Conservation (phyloP, 768 basidiomycete genomes). For the Trametes villosa region DNA sequence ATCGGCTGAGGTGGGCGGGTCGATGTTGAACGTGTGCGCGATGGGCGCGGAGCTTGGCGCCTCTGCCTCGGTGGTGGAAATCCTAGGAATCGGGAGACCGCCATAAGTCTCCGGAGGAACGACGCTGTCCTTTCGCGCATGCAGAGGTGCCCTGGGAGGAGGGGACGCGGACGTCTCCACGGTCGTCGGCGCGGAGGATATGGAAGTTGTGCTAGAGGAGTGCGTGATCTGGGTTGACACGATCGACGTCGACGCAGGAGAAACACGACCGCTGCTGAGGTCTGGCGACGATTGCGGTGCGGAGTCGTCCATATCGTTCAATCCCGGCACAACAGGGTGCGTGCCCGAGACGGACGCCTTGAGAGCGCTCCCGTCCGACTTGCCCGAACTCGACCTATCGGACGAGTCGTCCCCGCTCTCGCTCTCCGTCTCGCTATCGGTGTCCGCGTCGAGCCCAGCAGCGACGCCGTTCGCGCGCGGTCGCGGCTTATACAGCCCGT, state of each 20-base stretch:
- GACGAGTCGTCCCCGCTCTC: constrained; percentile 36
- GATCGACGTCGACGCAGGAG: constrained; percentile 36
- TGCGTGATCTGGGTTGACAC: constrained; percentile 6
- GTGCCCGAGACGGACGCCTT: neutral
- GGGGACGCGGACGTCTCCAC: constrained; percentile 11
- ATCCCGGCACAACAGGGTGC: constrained; percentile 3
- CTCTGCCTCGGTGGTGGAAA: constrained; percentile 55
- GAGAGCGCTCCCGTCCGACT: constrained; percentile 2
- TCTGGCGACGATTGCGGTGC: constrained; percentile 21
- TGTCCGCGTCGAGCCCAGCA: constrained; percentile 11
- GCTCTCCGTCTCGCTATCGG: constrained; percentile 24
- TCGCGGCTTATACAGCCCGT: constrained; percentile 58
- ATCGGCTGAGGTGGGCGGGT: neutral
- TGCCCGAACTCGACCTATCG: constrained; percentile 10
- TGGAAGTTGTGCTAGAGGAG: constrained; percentile 15
- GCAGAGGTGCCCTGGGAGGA: neutral
- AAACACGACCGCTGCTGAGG: constrained; percentile 22
- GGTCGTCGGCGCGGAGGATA: constrained; percentile 33
- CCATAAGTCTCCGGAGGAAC: constrained; percentile 36
- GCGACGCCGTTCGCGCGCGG: constrained; percentile 8
- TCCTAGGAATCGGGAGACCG: constrained; percentile 55
- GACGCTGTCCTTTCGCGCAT: constrained; percentile 22
- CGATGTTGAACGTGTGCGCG: neutral
- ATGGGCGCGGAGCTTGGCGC: constrained; percentile 33
- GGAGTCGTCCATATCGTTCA: constrained; percentile 7